phyloP scores from a whole-genome alignment of 495 filamentous ascomycete genomes.

The Tuber umbilicatum region DNA sequence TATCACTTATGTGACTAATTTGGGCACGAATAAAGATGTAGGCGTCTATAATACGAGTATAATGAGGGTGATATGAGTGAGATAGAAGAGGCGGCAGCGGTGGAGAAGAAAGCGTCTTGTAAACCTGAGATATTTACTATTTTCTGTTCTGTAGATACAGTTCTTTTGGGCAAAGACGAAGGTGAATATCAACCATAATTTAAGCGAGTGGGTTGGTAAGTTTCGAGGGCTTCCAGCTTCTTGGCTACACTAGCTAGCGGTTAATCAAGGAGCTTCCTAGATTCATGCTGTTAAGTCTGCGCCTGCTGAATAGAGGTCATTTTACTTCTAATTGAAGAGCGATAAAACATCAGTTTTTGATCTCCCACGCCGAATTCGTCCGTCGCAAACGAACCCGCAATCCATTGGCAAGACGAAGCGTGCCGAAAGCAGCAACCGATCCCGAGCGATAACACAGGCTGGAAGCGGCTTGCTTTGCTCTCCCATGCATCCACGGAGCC shows the following conservation, averaged over 20 bases:
- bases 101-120: background rate
- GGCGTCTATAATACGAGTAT: slow-evolving; percentile 59
- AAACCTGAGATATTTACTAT: background rate
- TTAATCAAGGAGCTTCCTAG: slow-evolving; percentile 15
- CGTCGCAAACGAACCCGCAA: background rate
- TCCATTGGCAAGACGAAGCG: background rate
- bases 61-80: slow-evolving; percentile 38
- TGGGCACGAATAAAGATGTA: slow-evolving; percentile 52
- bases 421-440: background rate
- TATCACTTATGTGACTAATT: slow-evolving; percentile 49
- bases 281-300: slow-evolving; percentile 12
- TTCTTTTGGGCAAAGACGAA: slow-evolving; percentile 12
- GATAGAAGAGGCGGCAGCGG: slow-evolving; percentile 7
- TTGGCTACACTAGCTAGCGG: background rate
- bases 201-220: slow-evolving; percentile 54
- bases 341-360: background rate
- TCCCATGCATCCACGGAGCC: background rate
- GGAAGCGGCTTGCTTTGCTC: background rate
- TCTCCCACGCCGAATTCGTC: background rate
- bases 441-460: background rate
- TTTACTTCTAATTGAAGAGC: background rate
- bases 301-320: background rate
- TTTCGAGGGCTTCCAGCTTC: slow-evolving; percentile 3
- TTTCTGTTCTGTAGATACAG: background rate
- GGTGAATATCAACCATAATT: slow-evolving; percentile 39